phyloP scores from a whole-genome alignment of 805 yeast species.

The Zygotorulaspora sp. region DNA sequence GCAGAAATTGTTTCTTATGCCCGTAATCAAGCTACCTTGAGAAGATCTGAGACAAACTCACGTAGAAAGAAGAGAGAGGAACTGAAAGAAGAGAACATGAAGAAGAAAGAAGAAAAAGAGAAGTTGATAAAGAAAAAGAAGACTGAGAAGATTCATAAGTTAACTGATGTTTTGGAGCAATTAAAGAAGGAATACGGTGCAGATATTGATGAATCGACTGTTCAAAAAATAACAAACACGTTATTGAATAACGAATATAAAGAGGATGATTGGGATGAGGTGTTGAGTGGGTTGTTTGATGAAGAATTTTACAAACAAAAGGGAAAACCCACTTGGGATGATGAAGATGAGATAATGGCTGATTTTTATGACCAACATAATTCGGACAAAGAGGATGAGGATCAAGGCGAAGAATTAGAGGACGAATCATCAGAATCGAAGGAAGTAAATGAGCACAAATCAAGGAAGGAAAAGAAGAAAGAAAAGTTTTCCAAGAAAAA shows the following conservation, averaged over 20 bases:
- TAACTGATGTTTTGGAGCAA: conserved; percentile 56
- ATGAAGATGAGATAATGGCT: conserved; percentile 51
- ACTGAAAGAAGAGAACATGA: conserved; percentile 50
- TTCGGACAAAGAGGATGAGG: conserved; percentile 39
- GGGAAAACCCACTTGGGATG: conserved; percentile 62
- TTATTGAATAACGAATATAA: conserved; percentile 84
- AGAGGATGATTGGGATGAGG: conserved; percentile 84
- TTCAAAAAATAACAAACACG: conserved; percentile 65
- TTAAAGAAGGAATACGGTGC: conserved; percentile 42
- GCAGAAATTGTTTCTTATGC: conserved; percentile 93
- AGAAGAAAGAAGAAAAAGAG: conserved; percentile 52
- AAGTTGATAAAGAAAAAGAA: conserved; percentile 65
- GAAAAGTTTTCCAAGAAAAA: conserved; percentile 57
- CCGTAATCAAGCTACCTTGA: conserved; percentile 85
- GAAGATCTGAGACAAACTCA: conserved; percentile 69
- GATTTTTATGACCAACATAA: conserved; percentile 41
- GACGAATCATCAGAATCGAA: conserved; percentile 23
- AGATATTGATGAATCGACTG: conserved; percentile 50
- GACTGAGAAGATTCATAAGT: conserved; percentile 68
- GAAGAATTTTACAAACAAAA: conserved; percentile 72
- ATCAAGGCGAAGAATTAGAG: conserved; percentile 29
- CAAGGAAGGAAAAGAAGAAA: conserved; percentile 44
- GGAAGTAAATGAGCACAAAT: conserved; percentile 31
- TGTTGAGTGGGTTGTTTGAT: conserved; percentile 79
- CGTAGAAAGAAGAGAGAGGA: conserved; percentile 81